Evolutionary conservation across 306 rosid genomes (phyloP), one percentile per base, ranked within the genome.

Genomic region (Corylus americana): DNA sequence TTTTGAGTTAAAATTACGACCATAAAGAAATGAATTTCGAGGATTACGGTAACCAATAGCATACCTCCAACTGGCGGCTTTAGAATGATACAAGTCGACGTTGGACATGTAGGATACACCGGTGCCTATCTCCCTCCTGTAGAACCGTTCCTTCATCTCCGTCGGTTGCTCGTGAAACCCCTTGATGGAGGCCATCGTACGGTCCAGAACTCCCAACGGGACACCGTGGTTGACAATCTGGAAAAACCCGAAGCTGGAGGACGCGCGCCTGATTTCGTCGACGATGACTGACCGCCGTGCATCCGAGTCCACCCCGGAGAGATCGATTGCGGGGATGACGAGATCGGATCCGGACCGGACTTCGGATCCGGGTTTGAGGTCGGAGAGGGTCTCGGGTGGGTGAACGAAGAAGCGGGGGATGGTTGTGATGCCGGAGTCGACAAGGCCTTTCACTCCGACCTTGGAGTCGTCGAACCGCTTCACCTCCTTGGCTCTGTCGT

Each of bases 401-500:
- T 87, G 86, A 27, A 85, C 79, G 85, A 92, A 92, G 87, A 92
- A 74, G 2, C 80, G 16, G 1, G 92, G 94, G 47, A 92, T 77
- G 51, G 87, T 77, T n/a, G 81, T 20, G 62, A 92, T 57, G 10
- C 91, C 91, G 5, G 94, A 76, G 53, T 92, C 97, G 0, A 81
- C 70, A 4, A 92, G 73, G n/a, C 94, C 97, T 81, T 90, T 92
- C 11, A 90, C 97, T 29, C 97, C 94, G n/a, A 83, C 58, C 74
- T 88, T 92, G 5, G 92, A 71, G 63, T 90, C 89, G 57, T 84
- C 88, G 79, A 92, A 92, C 6, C 80, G 75, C 29, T 84, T 86
- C 74, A 88, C 81, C 14, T 91, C 97, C 69, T 84, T 69, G 22
- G 78, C 80, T 47, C 89, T 84, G 62, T 87, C 92, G 75, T 63